phyloP scores from a whole-genome alignment of 495 filamentous ascomycete species.

The Penicillium steckii region DNA sequence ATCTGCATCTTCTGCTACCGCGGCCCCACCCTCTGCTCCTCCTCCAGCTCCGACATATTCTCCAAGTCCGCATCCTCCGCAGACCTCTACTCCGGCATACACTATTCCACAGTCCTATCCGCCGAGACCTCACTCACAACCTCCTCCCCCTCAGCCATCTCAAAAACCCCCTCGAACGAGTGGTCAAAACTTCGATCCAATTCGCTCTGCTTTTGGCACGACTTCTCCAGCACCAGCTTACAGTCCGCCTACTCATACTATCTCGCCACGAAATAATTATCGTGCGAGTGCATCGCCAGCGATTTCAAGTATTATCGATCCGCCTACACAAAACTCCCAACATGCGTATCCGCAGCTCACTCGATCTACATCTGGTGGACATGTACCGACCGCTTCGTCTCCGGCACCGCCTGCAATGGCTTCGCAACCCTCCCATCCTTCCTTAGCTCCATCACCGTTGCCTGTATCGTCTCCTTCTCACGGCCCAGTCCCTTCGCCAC shows the following conservation, averaged over 20 bases:
- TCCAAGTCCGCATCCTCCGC: slow-evolving; percentile 19
- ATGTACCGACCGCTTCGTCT: slow-evolving; percentile 29
- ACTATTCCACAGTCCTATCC: slow-evolving; percentile 23
- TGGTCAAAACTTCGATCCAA: slow-evolving; percentile 84
- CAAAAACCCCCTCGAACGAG: slow-evolving; percentile 48
- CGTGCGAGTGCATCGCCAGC: slow-evolving; percentile 85
- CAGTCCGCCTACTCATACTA: slow-evolving; percentile 33
- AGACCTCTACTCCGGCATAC: slow-evolving; percentile 22
- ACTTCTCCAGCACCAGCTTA: slow-evolving; percentile 54
- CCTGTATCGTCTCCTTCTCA: slow-evolving; percentile 25
- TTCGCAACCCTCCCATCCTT: slow-evolving; percentile 23
- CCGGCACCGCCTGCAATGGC: slow-evolving; percentile 26
- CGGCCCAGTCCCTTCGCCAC: slow-evolving; percentile 21
- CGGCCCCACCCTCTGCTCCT: slow-evolving; percentile 10
- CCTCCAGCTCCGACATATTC: slow-evolving; percentile 19
- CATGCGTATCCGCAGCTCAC: slow-evolving; percentile 27
- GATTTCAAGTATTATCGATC: slow-evolving; percentile 86
- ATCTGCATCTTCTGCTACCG: slow-evolving; percentile 11
- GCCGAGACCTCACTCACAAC: slow-evolving; percentile 40
- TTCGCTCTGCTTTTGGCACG: slow-evolving; percentile 66
- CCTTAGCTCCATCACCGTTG: slow-evolving; percentile 29
- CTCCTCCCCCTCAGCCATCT: slow-evolving; percentile 32
- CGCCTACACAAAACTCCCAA: slow-evolving; percentile 49
- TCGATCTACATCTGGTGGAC: slow-evolving; percentile 34
- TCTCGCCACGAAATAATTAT: slow-evolving; percentile 44